Evolutionary conservation across 208 protist genomes (phyloP).

Genomic region (Wallacemonas rigidus): DNA sequence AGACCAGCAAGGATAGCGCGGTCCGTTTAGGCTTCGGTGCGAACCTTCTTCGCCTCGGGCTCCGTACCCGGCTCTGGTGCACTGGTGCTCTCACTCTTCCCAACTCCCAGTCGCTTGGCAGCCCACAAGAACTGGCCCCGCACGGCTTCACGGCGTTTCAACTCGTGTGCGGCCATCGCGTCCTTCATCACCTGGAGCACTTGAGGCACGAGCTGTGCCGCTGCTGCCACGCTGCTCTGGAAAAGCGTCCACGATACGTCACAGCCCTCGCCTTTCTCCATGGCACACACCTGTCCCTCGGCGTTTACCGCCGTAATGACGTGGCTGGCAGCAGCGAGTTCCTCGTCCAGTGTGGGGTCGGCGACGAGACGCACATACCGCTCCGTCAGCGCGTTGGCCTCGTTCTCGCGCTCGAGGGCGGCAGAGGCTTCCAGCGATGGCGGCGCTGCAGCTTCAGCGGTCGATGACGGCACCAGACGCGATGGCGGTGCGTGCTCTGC

Average conservation of each 20-base stretch:
- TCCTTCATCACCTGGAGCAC: conserved; percentile 58
- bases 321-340: conserved; percentile 58
- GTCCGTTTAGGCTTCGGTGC: conserved; percentile 19
- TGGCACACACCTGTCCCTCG: conserved; percentile 79
- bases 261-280: conserved; percentile 78
- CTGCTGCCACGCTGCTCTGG: conserved; percentile 52
- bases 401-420: conserved; percentile 21
- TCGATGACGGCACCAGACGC: not conserved
- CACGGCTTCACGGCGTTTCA: conserved; percentile 49
- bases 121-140: conserved; percentile 86
- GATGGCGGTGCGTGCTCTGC: conserved; percentile 3
- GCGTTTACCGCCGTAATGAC: conserved; percentile 80
- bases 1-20: not conserved
- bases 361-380: conserved; percentile 52
- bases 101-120: conserved; percentile 71
- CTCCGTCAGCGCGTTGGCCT: conserved; percentile 1
- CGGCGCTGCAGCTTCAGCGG: conserved; percentile 1
- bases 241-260: conserved; percentile 52
- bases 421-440: conserved; percentile 14
- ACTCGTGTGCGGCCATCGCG: conserved; percentile 71
- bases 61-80: conserved; percentile 10
- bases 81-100: conserved; percentile 20
- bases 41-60: conserved; percentile 24
- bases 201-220: conserved; percentile 40
- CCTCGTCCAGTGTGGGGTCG: conserved; percentile 75